These are phyloP conservation scores for Euphorbia lathyris DNA, from an alignment of 345 rosid species.

Conservation along the genomic window DNA sequence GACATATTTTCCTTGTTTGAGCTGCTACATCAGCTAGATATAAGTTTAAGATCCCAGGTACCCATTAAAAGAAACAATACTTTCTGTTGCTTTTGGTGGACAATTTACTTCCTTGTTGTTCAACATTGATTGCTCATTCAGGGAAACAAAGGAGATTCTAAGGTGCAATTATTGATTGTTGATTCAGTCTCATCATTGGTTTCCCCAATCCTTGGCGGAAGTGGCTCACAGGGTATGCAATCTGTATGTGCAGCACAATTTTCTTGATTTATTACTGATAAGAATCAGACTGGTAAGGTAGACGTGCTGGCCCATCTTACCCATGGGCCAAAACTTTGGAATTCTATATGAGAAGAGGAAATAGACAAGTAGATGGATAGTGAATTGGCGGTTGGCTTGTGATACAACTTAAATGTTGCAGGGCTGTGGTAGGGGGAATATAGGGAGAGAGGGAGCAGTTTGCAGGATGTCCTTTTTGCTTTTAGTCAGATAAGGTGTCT, in stretches of 20 bases:
- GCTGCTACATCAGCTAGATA: slow-evolving; percentile 51
- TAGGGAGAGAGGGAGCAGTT: too few relatives aligned
- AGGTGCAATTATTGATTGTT: slow-evolving; percentile 48
- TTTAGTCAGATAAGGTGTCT: too few relatives aligned
- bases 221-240: slow-evolving; percentile 59
- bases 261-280: slow-evolving; percentile 8
- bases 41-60: slow-evolving; percentile 56
- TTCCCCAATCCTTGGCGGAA: slow-evolving; percentile 70
- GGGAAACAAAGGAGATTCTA: slow-evolving; percentile 31
- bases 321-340: too few relatives aligned
- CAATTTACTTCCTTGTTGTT: slow-evolving; percentile 9
- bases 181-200: slow-evolving; percentile 80
- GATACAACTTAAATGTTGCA: too few relatives aligned
- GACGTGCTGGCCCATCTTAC: too few relatives aligned
- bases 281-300: too few relatives aligned
- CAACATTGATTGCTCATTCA: slow-evolving; percentile 24
- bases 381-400: too few relatives aligned
- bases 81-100: slow-evolving; percentile 1
- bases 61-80: slow-evolving; percentile 13
- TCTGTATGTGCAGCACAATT: slow-evolving; percentile 11
- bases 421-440: too few relatives aligned
- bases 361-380: too few relatives aligned
- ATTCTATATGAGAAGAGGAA: too few relatives aligned
- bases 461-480: too few relatives aligned
- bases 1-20: slow-evolving; percentile 69